phyloP scores from a whole-genome alignment of 2,329 filamentous ascomycete species.

The Colletotrichum sp. region DNA sequence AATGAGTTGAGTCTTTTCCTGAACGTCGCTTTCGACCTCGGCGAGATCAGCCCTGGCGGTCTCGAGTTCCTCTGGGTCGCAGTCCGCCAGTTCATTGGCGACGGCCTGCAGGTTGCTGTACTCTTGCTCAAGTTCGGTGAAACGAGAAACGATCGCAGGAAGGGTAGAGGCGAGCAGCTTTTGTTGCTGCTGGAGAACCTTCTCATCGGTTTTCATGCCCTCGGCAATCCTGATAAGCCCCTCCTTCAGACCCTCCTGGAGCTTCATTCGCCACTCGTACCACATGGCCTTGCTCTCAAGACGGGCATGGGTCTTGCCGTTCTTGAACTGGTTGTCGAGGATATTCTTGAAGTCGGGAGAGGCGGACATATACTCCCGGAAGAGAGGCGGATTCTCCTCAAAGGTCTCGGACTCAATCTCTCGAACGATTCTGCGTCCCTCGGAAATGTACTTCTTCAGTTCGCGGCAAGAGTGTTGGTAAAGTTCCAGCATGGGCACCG shows the following conservation, averaged over 20 bases:
- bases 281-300: slow-evolving; percentile 94
- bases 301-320: slow-evolving; percentile 91
- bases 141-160: slow-evolving; percentile 66
- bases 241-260: slow-evolving; percentile 80
- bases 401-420: slow-evolving; percentile 90
- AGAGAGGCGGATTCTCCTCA: slow-evolving; percentile 88
- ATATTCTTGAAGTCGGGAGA: slow-evolving; percentile 80
- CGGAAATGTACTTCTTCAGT: slow-evolving; percentile 94
- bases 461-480: slow-evolving; percentile 97
- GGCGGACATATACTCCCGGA: slow-evolving; percentile 89
- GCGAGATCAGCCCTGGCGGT: slow-evolving; percentile 73
- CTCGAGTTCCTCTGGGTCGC: slow-evolving; percentile 80
- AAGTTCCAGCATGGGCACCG: slow-evolving; percentile 88
- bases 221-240: slow-evolving; percentile 77
- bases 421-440: slow-evolving; percentile 86
- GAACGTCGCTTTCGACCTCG: slow-evolving; percentile 70
- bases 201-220: slow-evolving; percentile 78
- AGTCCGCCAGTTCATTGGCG: slow-evolving; percentile 77
- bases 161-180: slow-evolving; percentile 70
- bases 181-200: slow-evolving; percentile 70
- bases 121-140: slow-evolving; percentile 67
- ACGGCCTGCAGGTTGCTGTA: slow-evolving; percentile 71
- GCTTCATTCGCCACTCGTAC: slow-evolving; percentile 96
- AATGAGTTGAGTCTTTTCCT: slow-evolving; percentile 71
- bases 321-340: slow-evolving; percentile 98